Base-by-base conservation (phyloP, 768 basidiomycete species). In the Termitomyces sp. region DNA sequence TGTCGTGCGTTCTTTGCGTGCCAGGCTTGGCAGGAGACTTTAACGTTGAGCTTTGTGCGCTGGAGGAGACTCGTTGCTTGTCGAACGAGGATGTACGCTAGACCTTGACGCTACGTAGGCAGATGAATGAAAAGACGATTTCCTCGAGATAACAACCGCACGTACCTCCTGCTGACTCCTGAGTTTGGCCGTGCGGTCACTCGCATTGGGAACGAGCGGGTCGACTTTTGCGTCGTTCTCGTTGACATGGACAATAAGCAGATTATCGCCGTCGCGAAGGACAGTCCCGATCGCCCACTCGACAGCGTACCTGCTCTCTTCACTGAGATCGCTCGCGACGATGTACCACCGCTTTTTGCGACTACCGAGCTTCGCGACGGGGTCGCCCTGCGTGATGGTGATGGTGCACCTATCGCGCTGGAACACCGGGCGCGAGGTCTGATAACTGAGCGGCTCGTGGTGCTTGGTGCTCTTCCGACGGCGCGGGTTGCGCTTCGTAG, bases 221-320 rank as follows among this genome's bases (percentile, higher is more conserved):
- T 89, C 88, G 32, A 89, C 87, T 75, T 95, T 98, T 42, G 76
- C 76, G 60, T 98, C 97, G 60, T 92, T 95, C 70, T 99, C 97
- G 46, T 91, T 85, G 1, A 98, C 89, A 3, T 88, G 93, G 0
- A 97, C 89, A 56, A 98, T 79, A 56, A 95, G 78, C 86, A 94
- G 75, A 70, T 95, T 91, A 63, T 99, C 97, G 2, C 96, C 96
- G 70, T 98, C 94, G 57, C 94, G 75, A 56, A 97, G 73, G 2
- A 98, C 96, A 0, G 96, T 98, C 2, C 95, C 96, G 52, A 98
- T 95, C 10, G 91, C 93, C 97, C 96, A 99, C 69, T 98, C 95
- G 6, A 98, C 84, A 0, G 97, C 97, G 69, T 95, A 99, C 32
- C 88, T 78, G 69, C 86, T 88, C 73, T 99, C 96, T 60, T 97